Evolutionary conservation across 345 rosid species (phyloP).

Genomic region (Atalantia buxifolia): DNA sequence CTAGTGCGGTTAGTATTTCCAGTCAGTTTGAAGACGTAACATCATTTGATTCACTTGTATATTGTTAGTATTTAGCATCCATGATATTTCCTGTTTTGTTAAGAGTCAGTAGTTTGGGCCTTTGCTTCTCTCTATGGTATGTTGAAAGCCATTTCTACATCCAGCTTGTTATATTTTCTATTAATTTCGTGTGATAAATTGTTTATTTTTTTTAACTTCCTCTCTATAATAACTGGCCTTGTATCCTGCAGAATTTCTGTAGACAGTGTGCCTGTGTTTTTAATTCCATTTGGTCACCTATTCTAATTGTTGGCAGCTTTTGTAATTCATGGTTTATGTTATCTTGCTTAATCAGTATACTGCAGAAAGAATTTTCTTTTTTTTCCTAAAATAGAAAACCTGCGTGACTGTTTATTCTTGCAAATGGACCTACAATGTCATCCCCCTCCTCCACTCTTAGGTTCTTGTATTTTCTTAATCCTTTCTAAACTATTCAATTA

Average conservation of each 20-base stretch:
- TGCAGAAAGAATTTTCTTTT: not conserved
- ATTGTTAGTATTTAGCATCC: not conserved
- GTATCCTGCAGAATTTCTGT: not conserved
- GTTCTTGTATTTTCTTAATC: not conserved
- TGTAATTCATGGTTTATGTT: not conserved
- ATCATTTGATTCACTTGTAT: not conserved
- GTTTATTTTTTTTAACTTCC: not conserved
- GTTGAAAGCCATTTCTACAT: not conserved
- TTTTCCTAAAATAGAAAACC: not conserved
- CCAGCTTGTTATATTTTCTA: not conserved
- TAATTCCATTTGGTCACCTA: not conserved
- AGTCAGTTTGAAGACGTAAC: not conserved
- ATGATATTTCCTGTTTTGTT: not conserved
- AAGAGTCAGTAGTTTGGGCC: not conserved
- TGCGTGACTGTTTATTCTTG: not conserved
- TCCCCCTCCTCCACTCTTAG: not conserved
- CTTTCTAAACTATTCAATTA: no score
- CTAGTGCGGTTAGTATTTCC: not conserved
- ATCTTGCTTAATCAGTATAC: not conserved
- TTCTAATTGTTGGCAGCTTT: not conserved
- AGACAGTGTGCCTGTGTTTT: not conserved
- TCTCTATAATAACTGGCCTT: not conserved
- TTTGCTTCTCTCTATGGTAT: not conserved
- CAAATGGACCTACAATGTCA: not conserved
- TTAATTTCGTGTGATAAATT: not conserved